These are phyloP conservation scores for Neurospora sp. DNA, from an alignment of 495 filamentous ascomycete genomes.

Conservation along the genomic window DNA sequence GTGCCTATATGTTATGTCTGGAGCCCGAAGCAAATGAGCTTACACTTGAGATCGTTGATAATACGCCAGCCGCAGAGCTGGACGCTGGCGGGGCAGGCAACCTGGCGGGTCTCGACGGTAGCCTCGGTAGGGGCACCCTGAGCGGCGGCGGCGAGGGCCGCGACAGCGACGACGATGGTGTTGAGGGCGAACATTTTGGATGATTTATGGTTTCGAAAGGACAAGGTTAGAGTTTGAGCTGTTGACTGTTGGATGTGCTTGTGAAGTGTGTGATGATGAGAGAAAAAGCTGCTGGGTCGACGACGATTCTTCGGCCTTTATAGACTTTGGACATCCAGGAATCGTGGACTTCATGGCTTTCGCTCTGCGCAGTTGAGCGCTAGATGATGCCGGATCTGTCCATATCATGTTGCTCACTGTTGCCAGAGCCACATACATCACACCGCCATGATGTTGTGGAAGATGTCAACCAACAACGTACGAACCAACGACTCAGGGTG, in stretches of 20 bases:
- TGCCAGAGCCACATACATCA: background rate
- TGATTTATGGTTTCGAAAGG: background rate
- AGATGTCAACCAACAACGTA: background rate
- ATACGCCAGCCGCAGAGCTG: constrained; percentile 1
- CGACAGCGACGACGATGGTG: background rate
- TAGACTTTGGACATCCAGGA: background rate
- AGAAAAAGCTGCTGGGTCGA: background rate
- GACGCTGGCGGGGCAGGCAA: background rate
- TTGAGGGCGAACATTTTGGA: constrained; percentile 1
- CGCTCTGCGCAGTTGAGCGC: background rate
- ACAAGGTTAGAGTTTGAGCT: background rate
- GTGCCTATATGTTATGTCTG: background rate
- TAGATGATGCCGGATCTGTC: background rate
- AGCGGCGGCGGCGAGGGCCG: background rate
- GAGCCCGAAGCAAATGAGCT: background rate
- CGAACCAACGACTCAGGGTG: background rate
- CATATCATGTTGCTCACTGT: background rate
- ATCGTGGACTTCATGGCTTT: background rate
- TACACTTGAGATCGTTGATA: background rate
- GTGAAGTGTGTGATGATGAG: background rate
- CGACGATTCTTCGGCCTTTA: background rate
- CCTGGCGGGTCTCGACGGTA: background rate
- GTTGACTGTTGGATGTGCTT: background rate
- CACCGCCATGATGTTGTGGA: background rate
- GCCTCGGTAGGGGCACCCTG: background rate